Percentiles rank a stretch among this genome's conserved stretches.
Conservation (phyloP, 768 basidiomycete species). For the Favolaschia claudopus region DNA sequence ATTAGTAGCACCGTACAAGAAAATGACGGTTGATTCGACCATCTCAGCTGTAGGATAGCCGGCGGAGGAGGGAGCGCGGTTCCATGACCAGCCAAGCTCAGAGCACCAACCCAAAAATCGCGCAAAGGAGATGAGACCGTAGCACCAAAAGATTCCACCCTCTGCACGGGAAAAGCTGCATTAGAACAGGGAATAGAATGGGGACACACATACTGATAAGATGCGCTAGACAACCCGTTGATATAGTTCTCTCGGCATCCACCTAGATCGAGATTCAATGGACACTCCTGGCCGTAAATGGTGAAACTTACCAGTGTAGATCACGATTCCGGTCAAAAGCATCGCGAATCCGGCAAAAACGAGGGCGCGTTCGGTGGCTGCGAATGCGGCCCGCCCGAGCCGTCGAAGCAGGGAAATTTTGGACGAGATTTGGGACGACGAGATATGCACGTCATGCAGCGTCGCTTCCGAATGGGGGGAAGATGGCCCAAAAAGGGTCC, state of each 20-base stretch:
- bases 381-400: slow-evolving; percentile 57
- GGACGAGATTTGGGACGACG: no score
- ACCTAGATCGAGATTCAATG: slow-evolving; percentile 44
- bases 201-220: slow-evolving; percentile 74
- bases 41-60: slow-evolving; percentile 73
- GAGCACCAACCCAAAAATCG: slow-evolving; percentile 93
- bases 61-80: slow-evolving; percentile 64
- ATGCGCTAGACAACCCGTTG: slow-evolving; percentile 89
- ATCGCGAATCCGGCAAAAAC: slow-evolving; percentile 77
- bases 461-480: slow-evolving; percentile 68
- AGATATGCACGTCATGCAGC: slow-evolving; percentile 50
- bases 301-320: slow-evolving; percentile 69
- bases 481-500: slow-evolving; percentile 57
- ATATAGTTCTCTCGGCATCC: slow-evolving; percentile 81
- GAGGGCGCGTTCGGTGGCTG: slow-evolving; percentile 65
- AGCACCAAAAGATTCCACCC: slow-evolving; percentile 93
- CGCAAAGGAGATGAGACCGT: slow-evolving; percentile 88
- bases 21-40: slow-evolving; percentile 81
- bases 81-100: slow-evolving; percentile 96
- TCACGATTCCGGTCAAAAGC: slow-evolving; percentile 72
- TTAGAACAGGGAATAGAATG: background rate
- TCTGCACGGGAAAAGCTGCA: slow-evolving; percentile 53
- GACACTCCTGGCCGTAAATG: background rate
- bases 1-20: slow-evolving; percentile 88
- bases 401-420: slow-evolving; percentile 44